Evolutionary conservation across 176 grass and related monocot species (phyloP), one percentile per base, ranked within the genome.

Genomic region (Lolium multiflorum): DNA sequence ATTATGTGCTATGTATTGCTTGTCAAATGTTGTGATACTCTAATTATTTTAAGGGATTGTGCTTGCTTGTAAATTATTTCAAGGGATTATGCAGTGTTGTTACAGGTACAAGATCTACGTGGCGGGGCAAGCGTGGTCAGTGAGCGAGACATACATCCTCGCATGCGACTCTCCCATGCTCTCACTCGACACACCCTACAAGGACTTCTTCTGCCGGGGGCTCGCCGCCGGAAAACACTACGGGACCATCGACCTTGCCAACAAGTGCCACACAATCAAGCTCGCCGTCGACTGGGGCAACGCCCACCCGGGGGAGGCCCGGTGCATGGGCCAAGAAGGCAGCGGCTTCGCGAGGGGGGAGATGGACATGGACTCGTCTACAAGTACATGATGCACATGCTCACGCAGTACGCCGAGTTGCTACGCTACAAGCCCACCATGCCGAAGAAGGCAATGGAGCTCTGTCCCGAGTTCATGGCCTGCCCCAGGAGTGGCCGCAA

Each of bases 361-460:
- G 14, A 50, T 98, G 43, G 79, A 52, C 71, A 95, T 98, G 91
- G 89, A 92, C 87, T 88, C 59, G 93, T 98, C 0, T 98, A 98
- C 24, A 90, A 98, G 67, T 98, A 98, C 91, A 95, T 98, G 96
- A 25, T 98, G 52, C 96, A 98, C 78, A 73, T 93, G 88, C 70
- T 98, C 20, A 93, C 47, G 4, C 60, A 92, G 74, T 98, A 95
- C 74, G 88, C 96, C 5, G 67, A 44, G 6, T 83, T 98, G 52
- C 87, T 92, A 62, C 91, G 79, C 4, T 98, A 94, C 31, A 35
- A 35, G 31, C 31, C 31, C 31, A 35, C 31, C 31, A 35, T 35
- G 31, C 31, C 31, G 2, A 3, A 35, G 31, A 35, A 35, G 31
- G 31, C 3, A 1, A 3, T 35, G 31, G 31, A 35, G 31, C 31